Evolutionary conservation across 768 basidiomycete genomes (phyloP), one percentile per base, ranked within the genome.

Genomic region (Tulasnella sp.): DNA sequence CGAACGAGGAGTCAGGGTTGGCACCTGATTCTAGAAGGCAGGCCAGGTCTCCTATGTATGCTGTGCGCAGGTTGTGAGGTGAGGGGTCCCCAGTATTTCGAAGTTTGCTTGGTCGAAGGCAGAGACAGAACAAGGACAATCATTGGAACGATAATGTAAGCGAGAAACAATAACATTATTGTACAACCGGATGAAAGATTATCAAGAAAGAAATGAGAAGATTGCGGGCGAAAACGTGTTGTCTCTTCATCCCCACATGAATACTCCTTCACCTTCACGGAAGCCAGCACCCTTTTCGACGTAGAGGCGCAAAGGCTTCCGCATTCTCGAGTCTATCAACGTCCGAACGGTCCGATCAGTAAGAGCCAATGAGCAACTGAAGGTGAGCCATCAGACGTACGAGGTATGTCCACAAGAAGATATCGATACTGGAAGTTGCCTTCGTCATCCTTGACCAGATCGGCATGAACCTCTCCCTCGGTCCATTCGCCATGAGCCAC

Each of bases 361-460:
- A 32, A 26, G 12, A 39, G 29, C 52, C 32, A 42, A 8, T 52
- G 29, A 52, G 37, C 17, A 8, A 34, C 8, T 65, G 22, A 22
- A 14, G 12, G 14, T 35, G 17, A 32, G 37, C 37, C 17, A 19
- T 73, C 52, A 40, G 19, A 74, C 65, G 17, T 69, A 74, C 74
- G 42, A 26, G 74, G 74, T 29, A 74, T 47, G 41, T 74, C 74
- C 32, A 74, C 73, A 7, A 74, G 67, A n/a, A 74, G 52, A 62
- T 74, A 74, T 35, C 74, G 74, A 59, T 74, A 74, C 35, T 68
- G 26, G 74, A 74, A 74, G 37, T 71, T 62, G 34, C 74, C 74
- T 14, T 39, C 41, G 11, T 42, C 64, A 40, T 74, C 74, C 73
- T 74, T 74, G 3, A 74, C 65, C 16, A 74, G 40, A 62, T 74